Base-by-base conservation (phyloP, 192 early-diverging fungal genomes). In the Mortierella hygrophila region DNA sequence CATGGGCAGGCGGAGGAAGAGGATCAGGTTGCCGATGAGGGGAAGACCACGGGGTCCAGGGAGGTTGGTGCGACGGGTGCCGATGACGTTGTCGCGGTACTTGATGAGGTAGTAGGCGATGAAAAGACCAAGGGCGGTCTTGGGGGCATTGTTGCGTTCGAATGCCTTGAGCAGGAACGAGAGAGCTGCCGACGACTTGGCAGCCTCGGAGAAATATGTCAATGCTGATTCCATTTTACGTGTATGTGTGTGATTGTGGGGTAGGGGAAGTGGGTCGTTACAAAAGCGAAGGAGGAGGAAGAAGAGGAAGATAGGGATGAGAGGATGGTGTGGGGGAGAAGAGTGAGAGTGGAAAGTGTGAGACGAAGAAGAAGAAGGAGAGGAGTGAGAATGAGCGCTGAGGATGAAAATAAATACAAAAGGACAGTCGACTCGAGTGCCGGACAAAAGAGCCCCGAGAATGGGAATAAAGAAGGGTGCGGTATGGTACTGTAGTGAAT, bases 31-130 rank as follows among this genome's bases (percentile, higher is more conserved):
- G 42, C 86, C 86, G 37, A 88, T 82, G 32, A 88, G 38, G 21
- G 86, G 86, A 38, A 80, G n/a, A 46, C 86, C 86, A n/a, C 68
- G 73, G 16, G 86, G 86, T 15, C 86, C 86, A 3, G 44, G 60
- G 6, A 88, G 57, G 46, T 79, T 75, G 23, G 73, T 54, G 35
- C 86, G 74, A 8, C 81, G 81, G 40, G 81, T 82, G 42, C 86
- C 86, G 29, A 82, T 35, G 7, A 49, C 8, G 68, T 82, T 82
- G 72, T 82, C 77, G 23, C 81, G 40, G 54, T 82, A 82, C 54
- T 82, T 88, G 63, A 88, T 68, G 29, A 82, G 32, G 10, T 77
- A 44, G 68, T 82, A 88, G n/a, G 79, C 46, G 5, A 82, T 38
- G 49, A 70, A 85, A 29, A 85, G 69, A 15, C 49, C 77, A 23